Evolutionary conservation across 1,284 basidiomycete genomes (phyloP), one percentile per base, ranked within the genome.

Genomic region (Meripilus lineatus): DNA sequence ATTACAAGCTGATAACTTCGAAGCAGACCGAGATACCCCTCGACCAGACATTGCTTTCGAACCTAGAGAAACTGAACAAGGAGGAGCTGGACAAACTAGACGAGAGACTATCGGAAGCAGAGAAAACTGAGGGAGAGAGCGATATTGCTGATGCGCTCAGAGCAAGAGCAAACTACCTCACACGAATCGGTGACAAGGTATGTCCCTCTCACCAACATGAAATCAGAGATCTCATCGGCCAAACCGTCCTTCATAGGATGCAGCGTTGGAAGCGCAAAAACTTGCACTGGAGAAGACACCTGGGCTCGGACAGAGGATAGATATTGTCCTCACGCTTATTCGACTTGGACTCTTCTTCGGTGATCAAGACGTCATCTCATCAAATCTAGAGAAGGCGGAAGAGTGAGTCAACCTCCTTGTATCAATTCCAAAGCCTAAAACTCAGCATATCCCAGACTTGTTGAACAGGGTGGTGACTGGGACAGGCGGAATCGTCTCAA

Each of bases 401-500:
- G 79, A 83, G 89, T 93, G 50, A 49, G 81, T 72, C 18, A 23
- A 28, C n/a, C 38, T 7, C 44, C 22, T 33, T 25, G 30, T n/a
- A 5, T 6, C 34, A 7, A 18, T 34, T 26, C 22, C n/a, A 23
- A 33, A 13, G 10, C 8, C 15, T 35, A 40, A 3, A n/a, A 1
- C 2, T 11, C 30, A 15, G 20, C 15, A 15, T 20, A 14, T 36
- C 20, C 4, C 58, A 94, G 91, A 50, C 70, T 97, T 26, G 89
- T 98, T 40, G 93, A 98, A 57, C 82, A 93, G 62, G 95, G 96
- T 2, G 95, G 96, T 37, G 95, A 99, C 66, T 99, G 95, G 95
- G 95, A 99, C 65, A 75, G 96, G 45, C 79, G 93, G 24, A 99
- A 98, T 64, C 79, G 94, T 36, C 80, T 98, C 54, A 99, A 98